Percentiles rank a stretch among this genome's conserved stretches.
Evolutionary conservation across 1,284 basidiomycete species (phyloP).

Genomic region (Ceratobasidium sp.): DNA sequence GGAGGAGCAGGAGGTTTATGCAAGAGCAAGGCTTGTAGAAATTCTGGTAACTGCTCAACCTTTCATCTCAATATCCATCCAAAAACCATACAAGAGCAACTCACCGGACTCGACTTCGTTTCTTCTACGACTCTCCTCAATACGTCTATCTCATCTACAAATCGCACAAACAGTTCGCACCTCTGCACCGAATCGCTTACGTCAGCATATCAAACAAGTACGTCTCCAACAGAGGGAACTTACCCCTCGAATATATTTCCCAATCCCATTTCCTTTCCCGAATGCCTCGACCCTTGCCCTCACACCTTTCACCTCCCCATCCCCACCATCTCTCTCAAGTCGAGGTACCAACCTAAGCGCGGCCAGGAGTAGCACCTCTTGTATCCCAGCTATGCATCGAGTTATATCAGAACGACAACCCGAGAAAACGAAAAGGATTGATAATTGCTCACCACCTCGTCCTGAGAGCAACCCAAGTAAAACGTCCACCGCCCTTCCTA

Average conservation of each 20-base stretch:
- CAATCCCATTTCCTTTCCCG: not conserved
- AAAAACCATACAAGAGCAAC: not conserved
- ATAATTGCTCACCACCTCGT: conserved; percentile 17
- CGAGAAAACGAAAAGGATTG: not conserved
- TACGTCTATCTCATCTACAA: not conserved
- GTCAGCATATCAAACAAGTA: not conserved
- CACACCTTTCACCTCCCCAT: not conserved
- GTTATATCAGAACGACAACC: too few species aligned
- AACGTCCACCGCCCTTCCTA: not conserved
- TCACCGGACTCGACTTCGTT: conserved; percentile 8
- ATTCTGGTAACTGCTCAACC: conserved; percentile 26
- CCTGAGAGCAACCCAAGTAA: conserved; percentile 21
- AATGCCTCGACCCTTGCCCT: conserved; percentile 15
- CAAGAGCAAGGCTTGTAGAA: conserved; percentile 24
- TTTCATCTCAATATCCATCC: not conserved
- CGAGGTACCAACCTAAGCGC: conserved; percentile 29
- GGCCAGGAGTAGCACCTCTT: conserved; percentile 34
- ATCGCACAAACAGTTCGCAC: conserved; percentile 35
- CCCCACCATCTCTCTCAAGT: not conserved
- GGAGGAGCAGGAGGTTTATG: not conserved
- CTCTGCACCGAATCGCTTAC: not conserved
- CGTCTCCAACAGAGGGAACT: not conserved
- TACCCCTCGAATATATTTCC: conserved; percentile 33
- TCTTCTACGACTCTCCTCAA: conserved; percentile 12
- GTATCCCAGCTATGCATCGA: conserved; percentile 29